Conservation (phyloP, 345 rosid species). For the Alliaria petiolata region DNA sequence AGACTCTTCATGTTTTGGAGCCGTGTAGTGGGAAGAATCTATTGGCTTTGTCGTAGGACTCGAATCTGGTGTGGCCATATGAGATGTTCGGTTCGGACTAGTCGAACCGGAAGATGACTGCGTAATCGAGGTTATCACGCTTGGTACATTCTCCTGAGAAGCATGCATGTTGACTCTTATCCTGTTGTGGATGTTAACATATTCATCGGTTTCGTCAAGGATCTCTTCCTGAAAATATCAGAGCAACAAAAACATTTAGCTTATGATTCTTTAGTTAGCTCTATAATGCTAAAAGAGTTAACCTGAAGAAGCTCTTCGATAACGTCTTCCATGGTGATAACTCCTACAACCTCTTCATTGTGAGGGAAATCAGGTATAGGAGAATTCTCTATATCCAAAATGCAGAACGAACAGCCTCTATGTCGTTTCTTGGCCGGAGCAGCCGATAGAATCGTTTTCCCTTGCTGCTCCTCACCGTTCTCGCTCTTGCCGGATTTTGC, state of each 20-base stretch:
- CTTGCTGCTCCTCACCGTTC: conserved; percentile 40
- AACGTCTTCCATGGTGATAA: conserved; percentile 93
- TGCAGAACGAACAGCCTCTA: conserved; percentile 87
- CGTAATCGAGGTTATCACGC: conserved; percentile 21
- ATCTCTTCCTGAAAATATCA: conserved; percentile 76
- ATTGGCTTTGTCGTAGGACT: conserved; percentile 17
- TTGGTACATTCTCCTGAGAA: conserved; percentile 46
- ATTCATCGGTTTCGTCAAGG: conserved; percentile 93
- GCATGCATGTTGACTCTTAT: conserved; percentile 82
- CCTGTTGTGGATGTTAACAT: conserved; percentile 91
- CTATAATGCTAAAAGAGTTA: not conserved
- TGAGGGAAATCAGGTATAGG: conserved; percentile 63
- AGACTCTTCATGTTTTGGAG: not conserved
- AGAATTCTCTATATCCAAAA: conserved; percentile 71
- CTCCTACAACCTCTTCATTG: conserved; percentile 81
- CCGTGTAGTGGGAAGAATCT: not conserved
- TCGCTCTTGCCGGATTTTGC: conserved; percentile 33
- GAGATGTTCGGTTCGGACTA: conserved; percentile 26
- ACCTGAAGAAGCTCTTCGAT: conserved; percentile 99
- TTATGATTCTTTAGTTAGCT: not conserved
- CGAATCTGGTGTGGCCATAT: conserved; percentile 27
- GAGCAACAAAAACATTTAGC: not conserved
- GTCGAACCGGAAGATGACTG: not conserved
- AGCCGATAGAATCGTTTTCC: conserved; percentile 49
- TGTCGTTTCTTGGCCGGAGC: conserved; percentile 80